These are phyloP conservation scores for Echinosophora koreensis DNA, from an alignment of 306 rosid genomes.

Conservation along the genomic window DNA sequence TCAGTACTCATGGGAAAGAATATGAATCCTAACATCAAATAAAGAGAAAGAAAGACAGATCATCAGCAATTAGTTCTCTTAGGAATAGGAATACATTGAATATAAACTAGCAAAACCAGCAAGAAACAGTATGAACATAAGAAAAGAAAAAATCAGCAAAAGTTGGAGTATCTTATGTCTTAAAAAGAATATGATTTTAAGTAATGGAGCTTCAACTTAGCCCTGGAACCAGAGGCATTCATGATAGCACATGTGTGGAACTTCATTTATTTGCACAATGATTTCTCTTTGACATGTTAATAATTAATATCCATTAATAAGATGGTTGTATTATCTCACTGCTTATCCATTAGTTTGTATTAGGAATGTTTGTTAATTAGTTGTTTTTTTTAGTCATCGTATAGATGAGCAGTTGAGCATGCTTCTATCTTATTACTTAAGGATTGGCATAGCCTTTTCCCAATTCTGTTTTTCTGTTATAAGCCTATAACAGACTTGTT, in stretches of 20 bases:
- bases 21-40: not conserved
- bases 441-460: too few relatives aligned
- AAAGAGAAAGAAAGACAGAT: not conserved
- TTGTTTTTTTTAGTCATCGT: too few relatives aligned
- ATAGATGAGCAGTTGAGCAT: too few relatives aligned
- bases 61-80: not conserved
- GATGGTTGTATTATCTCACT: too few relatives aligned
- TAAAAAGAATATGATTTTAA: not conserved
- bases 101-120: not conserved
- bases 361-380: too few relatives aligned
- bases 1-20: conserved; percentile 14
- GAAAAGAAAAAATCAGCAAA: not conserved
- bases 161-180: not conserved
- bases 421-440: too few relatives aligned
- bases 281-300: not conserved
- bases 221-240: not conserved
- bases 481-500: too few relatives aligned
- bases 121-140: not conserved
- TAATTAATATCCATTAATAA: not conserved
- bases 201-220: conserved; percentile 11
- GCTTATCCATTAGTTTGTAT: too few relatives aligned
- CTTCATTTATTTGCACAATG: not conserved
- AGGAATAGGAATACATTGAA: conserved; percentile 16
- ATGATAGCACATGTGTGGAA: not conserved
- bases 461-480: too few relatives aligned